phyloP scores from a whole-genome alignment of 169 alveolate species.

The Cryptosporidium ryanae region DNA sequence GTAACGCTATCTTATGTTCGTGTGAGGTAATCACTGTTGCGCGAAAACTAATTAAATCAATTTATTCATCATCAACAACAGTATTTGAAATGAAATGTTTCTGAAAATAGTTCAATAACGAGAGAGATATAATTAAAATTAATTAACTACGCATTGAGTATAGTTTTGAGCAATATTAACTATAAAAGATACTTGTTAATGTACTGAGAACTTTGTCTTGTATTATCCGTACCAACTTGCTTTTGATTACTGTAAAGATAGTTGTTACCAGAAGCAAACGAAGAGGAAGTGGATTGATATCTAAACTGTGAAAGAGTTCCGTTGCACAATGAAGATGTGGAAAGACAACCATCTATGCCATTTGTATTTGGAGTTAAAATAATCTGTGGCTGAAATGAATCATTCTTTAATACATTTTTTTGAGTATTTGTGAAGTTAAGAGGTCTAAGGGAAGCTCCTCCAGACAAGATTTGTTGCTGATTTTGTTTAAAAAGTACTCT shows the following conservation, averaged over 20 bases:
- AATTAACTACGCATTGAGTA: no score
- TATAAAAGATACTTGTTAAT: slow-evolving; percentile 32
- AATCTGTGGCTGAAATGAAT: neutral
- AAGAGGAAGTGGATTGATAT: neutral
- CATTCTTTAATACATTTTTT: neutral
- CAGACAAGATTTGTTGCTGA: neutral
- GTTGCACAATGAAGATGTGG: no score
- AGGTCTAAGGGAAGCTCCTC: slow-evolving; percentile 35
- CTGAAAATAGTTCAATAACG: no score
- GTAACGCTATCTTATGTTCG: no score
- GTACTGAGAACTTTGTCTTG: slow-evolving; percentile 14
- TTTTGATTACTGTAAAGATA: slow-evolving; percentile 10
- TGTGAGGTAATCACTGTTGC: no score
- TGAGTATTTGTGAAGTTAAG: neutral
- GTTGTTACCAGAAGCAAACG: slow-evolving; percentile 1
- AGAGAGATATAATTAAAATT: no score
- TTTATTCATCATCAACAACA: no score
- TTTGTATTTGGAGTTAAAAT: neutral
- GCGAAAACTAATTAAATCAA: no score
- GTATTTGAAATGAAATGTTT: no score
- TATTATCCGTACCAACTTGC: slow-evolving; percentile 13
- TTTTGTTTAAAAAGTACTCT: neutral
- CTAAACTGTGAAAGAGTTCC: slow-evolving; percentile 5
- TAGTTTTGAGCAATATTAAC: neutral
- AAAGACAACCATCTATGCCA: neutral